Base-by-base conservation (phyloP, 345 rosid genomes). In the Citrus cavaleriei region DNA sequence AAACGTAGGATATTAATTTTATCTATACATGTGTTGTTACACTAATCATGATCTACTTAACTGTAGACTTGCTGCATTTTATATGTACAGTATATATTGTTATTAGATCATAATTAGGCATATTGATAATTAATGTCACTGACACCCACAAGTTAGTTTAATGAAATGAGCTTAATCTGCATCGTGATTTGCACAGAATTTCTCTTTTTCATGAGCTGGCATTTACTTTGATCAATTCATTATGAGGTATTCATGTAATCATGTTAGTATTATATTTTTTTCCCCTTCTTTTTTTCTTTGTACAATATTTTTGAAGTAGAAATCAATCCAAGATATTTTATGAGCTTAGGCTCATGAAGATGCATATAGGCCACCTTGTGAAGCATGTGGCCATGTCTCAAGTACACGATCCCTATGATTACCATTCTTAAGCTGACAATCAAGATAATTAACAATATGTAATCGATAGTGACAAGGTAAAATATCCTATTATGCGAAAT, bases 171-270 rank as follows among this genome's bases (percentile, higher is more conserved):
- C 51, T 54, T 34, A 1, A n/a, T 75, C 32, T 75, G 69, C 77
- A 62, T 18, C 59, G 60, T 28, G 77, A 74, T 74, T 62, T 74
- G 77, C 27, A 42, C 8, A 25, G 68, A 62, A 62, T 46, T 40
- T 69, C 46, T 51, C 24, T 22, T 65, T 42, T 76, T 32, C 27
- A 76, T 76, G 73, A 76, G 79, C 67, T 76, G 79, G 63, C 65
- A 66, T 55, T 65, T 76, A 55, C n/a, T 63, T 46, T 76, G 21
- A 76, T 46, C 37, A 30, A 35, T 74, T 32, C 70, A 64, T 34
- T 49, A 63, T 63, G 58, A 59, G 55, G 34, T 58, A 58, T 10
- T 25, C 74, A 27, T 70, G 28, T 13, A 46, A 46, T 46, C 67
- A 59, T 71, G 75, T 21, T 55, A 32, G 28, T 71, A 18, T 14